Evolutionary conservation across 495 filamentous ascomycete species (phyloP), one percentile per base, ranked within the genome.

Genomic region (Trypethelium eluteriae): DNA sequence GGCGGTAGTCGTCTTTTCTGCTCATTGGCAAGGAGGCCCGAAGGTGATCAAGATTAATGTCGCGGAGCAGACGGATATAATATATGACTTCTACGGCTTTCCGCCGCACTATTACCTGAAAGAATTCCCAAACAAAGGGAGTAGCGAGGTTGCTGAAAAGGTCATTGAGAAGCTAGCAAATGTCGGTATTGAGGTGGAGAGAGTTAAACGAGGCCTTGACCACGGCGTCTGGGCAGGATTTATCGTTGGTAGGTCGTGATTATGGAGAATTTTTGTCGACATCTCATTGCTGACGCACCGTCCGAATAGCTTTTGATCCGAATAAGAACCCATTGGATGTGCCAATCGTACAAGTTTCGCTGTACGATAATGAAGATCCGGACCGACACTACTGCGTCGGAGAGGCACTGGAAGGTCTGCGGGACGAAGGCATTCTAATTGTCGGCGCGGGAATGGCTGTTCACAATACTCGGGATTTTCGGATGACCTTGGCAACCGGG

Each of bases 21-120:
- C 90, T 35, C 90, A 96, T 77, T 95, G 92, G 92, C 87, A 93
- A 76, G 83, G 80, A 34, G 78, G 78, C 1, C 73, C 73, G 39
- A 77, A 83, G 70, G 80, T 76, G 2, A 83, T 95, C 64, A 79
- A 89, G 71, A 84, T 94, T 69, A 94, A 94, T 75, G 84, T 82
- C 10, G 86, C 84, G 3, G 87, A 88, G 69, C 76, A 80, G 66
- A 88, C 83, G 1, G 86, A 89, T 68, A 74, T 95, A 71, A 90
- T 95, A 59, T 95, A 95, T 77, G 92, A 96, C 71, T 93, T 90
- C 81, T 89, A 92, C 73, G 88, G 87, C 38, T 95, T 94, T 76
- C 92, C 90, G 0, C 74, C 77, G 10, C 79, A 84, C 67, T 86
- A 80, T 71, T 87, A 87, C 73, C 74, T 84, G 64, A 84, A 86